Evolutionary conservation across 306 rosid species (phyloP).

Genomic region (Betula pendula): DNA sequence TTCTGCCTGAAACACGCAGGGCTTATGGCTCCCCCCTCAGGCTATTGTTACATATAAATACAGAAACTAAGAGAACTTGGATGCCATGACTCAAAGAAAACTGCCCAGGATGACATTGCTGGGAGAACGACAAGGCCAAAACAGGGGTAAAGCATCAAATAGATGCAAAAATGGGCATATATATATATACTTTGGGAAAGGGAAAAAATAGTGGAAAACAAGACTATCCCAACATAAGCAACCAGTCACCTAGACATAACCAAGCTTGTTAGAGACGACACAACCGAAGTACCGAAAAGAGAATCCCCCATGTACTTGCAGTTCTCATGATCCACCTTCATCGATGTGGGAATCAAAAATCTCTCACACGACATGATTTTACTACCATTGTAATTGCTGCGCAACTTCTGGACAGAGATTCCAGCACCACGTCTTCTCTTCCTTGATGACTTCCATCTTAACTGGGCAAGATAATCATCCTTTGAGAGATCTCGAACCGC

Average conservation of each 20-base stretch:
- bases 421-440: constrained; percentile 54
- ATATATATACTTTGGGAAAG: not conserved
- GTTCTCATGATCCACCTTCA: constrained; percentile 74
- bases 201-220: not conserved
- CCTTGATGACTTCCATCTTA: constrained; percentile 69
- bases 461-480: constrained; percentile 47
- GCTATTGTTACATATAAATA: constrained; percentile 26
- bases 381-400: not conserved
- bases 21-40: constrained; percentile 47
- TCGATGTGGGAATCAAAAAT: constrained; percentile 44
- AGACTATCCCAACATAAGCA: constrained; percentile 4
- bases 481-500: constrained; percentile 58
- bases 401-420: constrained; percentile 32
- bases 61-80: constrained; percentile 30
- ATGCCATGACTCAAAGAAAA: constrained; percentile 33
- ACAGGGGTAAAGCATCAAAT: constrained; percentile 35
- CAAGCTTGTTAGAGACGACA: constrained; percentile 62
- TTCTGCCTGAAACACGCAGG: constrained; percentile 38
- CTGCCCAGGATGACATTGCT: constrained; percentile 5
- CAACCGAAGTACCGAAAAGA: constrained; percentile 66
- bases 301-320: constrained; percentile 70
- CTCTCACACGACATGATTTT: constrained; percentile 42
- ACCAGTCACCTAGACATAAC: constrained; percentile 80
- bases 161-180: constrained; percentile 37
- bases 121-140: not conserved